Conservation (phyloP, 2,329 filamentous ascomycete genomes). For the Colletotrichum abscissum region DNA sequence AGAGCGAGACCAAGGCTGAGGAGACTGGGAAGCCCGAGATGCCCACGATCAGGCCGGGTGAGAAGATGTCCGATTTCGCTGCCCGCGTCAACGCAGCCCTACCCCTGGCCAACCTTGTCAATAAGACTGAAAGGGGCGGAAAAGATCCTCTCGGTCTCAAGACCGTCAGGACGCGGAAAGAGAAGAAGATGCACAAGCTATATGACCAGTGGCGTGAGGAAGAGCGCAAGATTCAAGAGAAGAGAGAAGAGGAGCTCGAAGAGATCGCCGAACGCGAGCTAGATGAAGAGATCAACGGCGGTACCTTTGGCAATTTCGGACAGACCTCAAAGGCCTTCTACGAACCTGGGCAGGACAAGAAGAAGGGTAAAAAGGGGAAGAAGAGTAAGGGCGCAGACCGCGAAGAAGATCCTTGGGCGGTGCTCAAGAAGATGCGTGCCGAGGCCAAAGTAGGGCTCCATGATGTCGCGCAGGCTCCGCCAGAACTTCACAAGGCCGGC, state of each 20-base stretch:
- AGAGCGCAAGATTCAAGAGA: slow-evolving; percentile 71
- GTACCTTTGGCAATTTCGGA: slow-evolving; percentile 48
- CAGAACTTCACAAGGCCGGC: slow-evolving; percentile 69
- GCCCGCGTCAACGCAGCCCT: slow-evolving; percentile 86
- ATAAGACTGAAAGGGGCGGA: slow-evolving; percentile 69
- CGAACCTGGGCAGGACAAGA: slow-evolving; percentile 55
- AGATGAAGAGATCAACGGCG: slow-evolving; percentile 64
- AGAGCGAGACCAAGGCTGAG: slow-evolving; percentile 21
- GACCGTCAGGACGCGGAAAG: slow-evolving; percentile 81
- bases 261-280: slow-evolving; percentile 72
- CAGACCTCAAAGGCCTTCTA: slow-evolving; percentile 50
- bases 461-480: slow-evolving; percentile 79
- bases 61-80: slow-evolving; percentile 84
- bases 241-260: slow-evolving; percentile 74
- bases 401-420: slow-evolving; percentile 80
- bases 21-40: slow-evolving; percentile 46
- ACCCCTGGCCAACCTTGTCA: slow-evolving; percentile 77
- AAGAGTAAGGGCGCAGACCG: slow-evolving; percentile 57
- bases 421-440: slow-evolving; percentile 74
- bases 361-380: slow-evolving; percentile 56
- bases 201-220: slow-evolving; percentile 82
- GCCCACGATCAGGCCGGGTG: slow-evolving; percentile 83
- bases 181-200: slow-evolving; percentile 83
- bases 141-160: slow-evolving; percentile 75
- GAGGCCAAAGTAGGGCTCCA: slow-evolving; percentile 63